Evolutionary conservation across 78 protist species (phyloP), one percentile per base, ranked within the genome.

Genomic region (Salpingoeca rosetta): DNA sequence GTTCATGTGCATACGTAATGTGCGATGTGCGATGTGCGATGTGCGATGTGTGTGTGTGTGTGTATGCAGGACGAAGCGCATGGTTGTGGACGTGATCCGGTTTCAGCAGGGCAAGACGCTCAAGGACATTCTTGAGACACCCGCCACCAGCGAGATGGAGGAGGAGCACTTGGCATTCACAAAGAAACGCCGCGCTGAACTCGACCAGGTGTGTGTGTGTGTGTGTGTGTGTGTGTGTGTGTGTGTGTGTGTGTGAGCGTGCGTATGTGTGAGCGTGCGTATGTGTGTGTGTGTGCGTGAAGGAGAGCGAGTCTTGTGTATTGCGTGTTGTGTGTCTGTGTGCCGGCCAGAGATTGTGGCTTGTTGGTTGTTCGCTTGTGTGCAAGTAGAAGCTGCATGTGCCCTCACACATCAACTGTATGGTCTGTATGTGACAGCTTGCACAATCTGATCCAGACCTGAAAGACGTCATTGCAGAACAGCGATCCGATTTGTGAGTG

Each of bases 101-200:
- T 75, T 37, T 37, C 87, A 84, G 82, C 74, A 31, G 38, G 87
- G 87, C 73, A 22, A 1, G 82, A 74, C 1, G 44, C 41, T 84
- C 35, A 0, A 0, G 22, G 74, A 12, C 35, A 43, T 84, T 10
- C 65, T 84, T 37, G 36, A 1, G 28, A 76, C 73, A 26, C 82
- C 65, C 31, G 80, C 56, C 82, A 76, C 87, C 41, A 27, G 1
- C 0, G 57, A 45, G 44, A 79, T 72, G 87, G 82, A 76, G 76
- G 44, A 39, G 51, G 22, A 0, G 38, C 45, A 83, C 86, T 11
- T 35, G 75, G 40, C 0, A 0, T 73, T 73, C 22, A 24, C 22
- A 35, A 24, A 73, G 37, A 24, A 24, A 3, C 77, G 22, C 12
- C 12, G 3, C 12, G 28, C 12, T 28, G 41, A 74, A 28, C 0